Evolutionary conservation across 2,329 filamentous ascomycete species (phyloP).

Genomic region (Falciphora oryzae): DNA sequence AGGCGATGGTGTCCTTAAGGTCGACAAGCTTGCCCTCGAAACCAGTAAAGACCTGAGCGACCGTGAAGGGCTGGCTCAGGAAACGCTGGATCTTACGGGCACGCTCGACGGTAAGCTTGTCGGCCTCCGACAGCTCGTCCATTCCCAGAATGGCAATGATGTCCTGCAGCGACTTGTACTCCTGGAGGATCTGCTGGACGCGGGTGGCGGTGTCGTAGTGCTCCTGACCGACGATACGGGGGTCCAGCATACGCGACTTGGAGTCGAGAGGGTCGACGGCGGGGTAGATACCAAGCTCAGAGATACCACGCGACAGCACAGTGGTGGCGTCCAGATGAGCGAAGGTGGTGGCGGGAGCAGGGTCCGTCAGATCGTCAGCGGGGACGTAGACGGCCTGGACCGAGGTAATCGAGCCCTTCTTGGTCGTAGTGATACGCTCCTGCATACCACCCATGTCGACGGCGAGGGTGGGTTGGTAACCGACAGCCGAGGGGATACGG

Average conservation of each 20-base stretch:
- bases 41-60: constrained; percentile 72
- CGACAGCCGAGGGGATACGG: constrained; percentile 99
- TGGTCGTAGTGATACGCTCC: constrained; percentile 99
- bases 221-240: constrained; percentile 95
- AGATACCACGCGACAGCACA: constrained; percentile 99
- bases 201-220: constrained; percentile 93
- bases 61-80: constrained; percentile 98
- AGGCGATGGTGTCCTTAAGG: constrained; percentile 95
- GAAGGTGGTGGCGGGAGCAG: constrained; percentile 98
- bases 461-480: constrained; percentile 98
- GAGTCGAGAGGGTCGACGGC: constrained; percentile 99
- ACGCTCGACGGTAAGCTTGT: constrained; percentile 99
- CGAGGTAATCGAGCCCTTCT: constrained; percentile 98
- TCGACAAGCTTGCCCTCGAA: constrained; percentile 97
- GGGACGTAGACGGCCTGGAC: constrained; percentile 99
- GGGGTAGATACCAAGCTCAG: constrained; percentile 99
- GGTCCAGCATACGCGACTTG: constrained; percentile 99
- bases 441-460: constrained; percentile 99
- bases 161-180: constrained; percentile 99
- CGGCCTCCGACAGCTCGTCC: constrained; percentile 98
- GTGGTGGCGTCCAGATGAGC: constrained; percentile 99
- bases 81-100: constrained; percentile 99
- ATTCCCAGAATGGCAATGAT: constrained; percentile 99
- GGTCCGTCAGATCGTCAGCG: constrained; percentile 99
- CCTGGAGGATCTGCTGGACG: constrained; percentile 99